Percentiles rank a stretch among this genome's conserved stretches.
Evolutionary conservation across 768 basidiomycete species (phyloP).

Genomic region (Mycena capillaripes): DNA sequence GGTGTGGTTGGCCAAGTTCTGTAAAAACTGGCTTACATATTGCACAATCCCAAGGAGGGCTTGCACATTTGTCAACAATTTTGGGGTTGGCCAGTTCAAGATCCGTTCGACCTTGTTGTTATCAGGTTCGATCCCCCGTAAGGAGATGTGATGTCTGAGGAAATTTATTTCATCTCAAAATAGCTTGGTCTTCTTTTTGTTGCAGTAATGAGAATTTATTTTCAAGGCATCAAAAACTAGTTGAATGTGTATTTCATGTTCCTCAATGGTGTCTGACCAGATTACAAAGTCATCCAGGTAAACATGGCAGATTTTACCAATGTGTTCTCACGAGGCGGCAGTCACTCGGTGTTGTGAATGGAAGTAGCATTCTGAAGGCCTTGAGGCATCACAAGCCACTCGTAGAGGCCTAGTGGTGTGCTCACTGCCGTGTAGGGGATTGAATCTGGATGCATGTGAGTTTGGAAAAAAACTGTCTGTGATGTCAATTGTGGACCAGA

Average conservation of each 20-base stretch:
- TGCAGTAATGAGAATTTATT: not conserved
- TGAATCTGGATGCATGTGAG: not conserved
- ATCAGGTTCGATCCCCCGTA: not conserved
- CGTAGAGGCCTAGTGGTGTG: not conserved
- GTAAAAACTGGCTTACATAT: not conserved
- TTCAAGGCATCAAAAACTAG: not conserved
- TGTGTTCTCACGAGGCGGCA: not conserved
- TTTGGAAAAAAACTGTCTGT: not conserved
- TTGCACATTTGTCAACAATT: not conserved
- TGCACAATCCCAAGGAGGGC: not conserved
- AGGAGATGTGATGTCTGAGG: not conserved
- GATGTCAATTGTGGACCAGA: not conserved
- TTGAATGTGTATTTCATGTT: not conserved
- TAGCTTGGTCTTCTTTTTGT: not conserved
- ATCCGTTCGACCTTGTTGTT: not conserved
- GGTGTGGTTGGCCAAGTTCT: not conserved
- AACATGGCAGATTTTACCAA: not conserved
- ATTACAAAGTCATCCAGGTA: not conserved
- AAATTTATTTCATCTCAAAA: not conserved
- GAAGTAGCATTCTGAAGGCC: not conserved
- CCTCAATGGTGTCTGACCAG: not conserved
- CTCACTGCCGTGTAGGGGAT: not conserved
- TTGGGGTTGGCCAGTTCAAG: not conserved
- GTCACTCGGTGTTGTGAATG: not conserved
- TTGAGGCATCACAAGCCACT: not conserved